phyloP scores from a whole-genome alignment of 2,329 filamentous ascomycete species.

The Hypoxylon sp. region DNA sequence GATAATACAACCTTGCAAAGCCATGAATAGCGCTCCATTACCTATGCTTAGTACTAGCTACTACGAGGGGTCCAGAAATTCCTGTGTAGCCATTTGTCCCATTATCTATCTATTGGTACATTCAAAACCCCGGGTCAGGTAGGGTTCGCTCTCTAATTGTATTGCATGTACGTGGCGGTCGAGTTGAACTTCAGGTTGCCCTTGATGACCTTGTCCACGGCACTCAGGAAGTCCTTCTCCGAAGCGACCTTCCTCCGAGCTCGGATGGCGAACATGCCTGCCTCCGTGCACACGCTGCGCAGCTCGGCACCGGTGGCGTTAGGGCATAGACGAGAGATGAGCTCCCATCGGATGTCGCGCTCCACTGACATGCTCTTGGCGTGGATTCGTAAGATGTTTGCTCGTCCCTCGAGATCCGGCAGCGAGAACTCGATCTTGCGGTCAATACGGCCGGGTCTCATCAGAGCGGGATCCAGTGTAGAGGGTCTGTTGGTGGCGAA shows the following conservation, averaged over 20 bases:
- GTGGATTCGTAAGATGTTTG: conserved; percentile 98
- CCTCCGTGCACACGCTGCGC: conserved; percentile 96
- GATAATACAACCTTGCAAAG: conserved; percentile 6
- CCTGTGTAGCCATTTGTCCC: conserved; percentile 17
- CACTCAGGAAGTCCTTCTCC: conserved; percentile 98
- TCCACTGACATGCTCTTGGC: conserved; percentile 99
- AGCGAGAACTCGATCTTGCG: conserved; percentile 99
- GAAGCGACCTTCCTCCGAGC: conserved; percentile 96
- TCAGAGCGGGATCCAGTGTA: conserved; percentile 94
- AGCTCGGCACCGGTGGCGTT: conserved; percentile 98
- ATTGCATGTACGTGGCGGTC: conserved; percentile 98
- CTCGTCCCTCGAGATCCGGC: conserved; percentile 95
- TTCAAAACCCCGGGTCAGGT: background rate
- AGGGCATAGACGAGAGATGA: conserved; percentile 96
- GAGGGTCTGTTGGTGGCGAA: conserved; percentile 98
- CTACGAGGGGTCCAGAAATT: conserved; percentile 17
- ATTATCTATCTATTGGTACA: conserved; percentile 45
- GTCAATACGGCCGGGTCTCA: conserved; percentile 97
- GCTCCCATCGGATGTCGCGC: conserved; percentile 98
- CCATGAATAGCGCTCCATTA: conserved; percentile 24
- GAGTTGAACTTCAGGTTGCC: conserved; percentile 99
- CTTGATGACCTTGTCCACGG: conserved; percentile 99
- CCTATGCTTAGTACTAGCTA: conserved; percentile 15
- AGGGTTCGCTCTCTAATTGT: conserved; percentile 77
- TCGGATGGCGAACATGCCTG: conserved; percentile 98